These are phyloP conservation scores for Mesostigma viride DNA, from an alignment of 139 green algal genomes.

Conservation along the genomic window DNA sequence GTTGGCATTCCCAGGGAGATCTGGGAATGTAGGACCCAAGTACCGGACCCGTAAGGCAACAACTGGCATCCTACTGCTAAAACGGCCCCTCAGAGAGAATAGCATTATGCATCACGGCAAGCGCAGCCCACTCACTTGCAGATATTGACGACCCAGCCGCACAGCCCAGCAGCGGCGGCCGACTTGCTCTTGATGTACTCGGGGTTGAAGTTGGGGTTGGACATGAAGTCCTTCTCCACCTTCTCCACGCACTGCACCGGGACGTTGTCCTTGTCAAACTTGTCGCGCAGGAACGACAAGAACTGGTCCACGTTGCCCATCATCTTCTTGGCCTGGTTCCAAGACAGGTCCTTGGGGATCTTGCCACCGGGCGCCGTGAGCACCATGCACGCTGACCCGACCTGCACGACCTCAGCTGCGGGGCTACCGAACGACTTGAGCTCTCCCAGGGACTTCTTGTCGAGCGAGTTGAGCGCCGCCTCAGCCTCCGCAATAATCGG, in stretches of 20 bases:
- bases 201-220: slow-evolving; percentile 59
- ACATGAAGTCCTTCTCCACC: slow-evolving; percentile 58
- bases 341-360: slow-evolving; percentile 67
- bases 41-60: too few species aligned
- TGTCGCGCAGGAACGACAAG: slow-evolving; percentile 60
- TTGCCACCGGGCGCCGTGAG: slow-evolving; percentile 66
- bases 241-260: slow-evolving; percentile 43
- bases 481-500: slow-evolving; percentile 74
- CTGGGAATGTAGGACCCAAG: too few species aligned
- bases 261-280: slow-evolving; percentile 85
- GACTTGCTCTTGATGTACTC: slow-evolving; percentile 75
- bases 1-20: too few species aligned
- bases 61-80: too few species aligned
- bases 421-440: slow-evolving; percentile 82
- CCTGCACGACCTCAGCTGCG: slow-evolving; percentile 63
- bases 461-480: slow-evolving; percentile 74
- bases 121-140: too few species aligned
- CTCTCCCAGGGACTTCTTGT: slow-evolving; percentile 75
- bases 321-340: slow-evolving; percentile 70
- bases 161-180: slow-evolving; percentile 71
- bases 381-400: slow-evolving; percentile 68
- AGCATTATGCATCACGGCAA: too few species aligned
- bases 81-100: too few species aligned
- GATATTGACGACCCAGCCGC: slow-evolving; percentile 84
- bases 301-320: slow-evolving; percentile 90